Percentiles rank a stretch among this genome's conserved stretches.
phyloP scores from a whole-genome alignment of 2,329 filamentous ascomycete species.

The Grosmannia penicillata region DNA sequence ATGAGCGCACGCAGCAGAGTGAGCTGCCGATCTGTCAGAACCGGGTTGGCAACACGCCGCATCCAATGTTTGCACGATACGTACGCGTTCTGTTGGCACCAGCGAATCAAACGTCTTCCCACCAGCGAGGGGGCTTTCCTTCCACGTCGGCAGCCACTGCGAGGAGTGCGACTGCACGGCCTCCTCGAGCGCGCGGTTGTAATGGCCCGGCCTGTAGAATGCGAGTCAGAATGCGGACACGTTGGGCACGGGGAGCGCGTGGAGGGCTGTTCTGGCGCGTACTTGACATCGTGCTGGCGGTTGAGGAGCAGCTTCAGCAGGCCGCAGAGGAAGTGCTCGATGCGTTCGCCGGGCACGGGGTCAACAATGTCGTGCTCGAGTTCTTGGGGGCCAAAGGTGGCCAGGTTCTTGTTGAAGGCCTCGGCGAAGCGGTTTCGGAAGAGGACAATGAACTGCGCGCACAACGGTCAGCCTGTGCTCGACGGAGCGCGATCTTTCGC shows the following conservation, averaged over 20 bases:
- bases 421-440: conserved; percentile 89
- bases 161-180: conserved; percentile 69
- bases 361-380: conserved; percentile 77
- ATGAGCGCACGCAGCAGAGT: conserved; percentile 69
- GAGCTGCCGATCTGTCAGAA: conserved; percentile 39
- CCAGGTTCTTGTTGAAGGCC: conserved; percentile 71
- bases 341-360: conserved; percentile 63
- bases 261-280: conserved; percentile 15
- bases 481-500: too few species aligned
- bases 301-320: conserved; percentile 80
- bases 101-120: conserved; percentile 71
- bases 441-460: conserved; percentile 83
- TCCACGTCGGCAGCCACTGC: conserved; percentile 83
- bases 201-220: conserved; percentile 76
- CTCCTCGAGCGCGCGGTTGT: conserved; percentile 85
- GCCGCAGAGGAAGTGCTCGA: conserved; percentile 80
- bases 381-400: conserved; percentile 89
- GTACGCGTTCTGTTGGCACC: conserved; percentile 66
- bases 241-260: too few species aligned
- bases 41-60: not conserved
- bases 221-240: not conserved
- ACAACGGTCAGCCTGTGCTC: conserved; percentile 15
- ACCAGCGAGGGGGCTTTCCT: conserved; percentile 69
- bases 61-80: conserved; percentile 12
- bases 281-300: conserved; percentile 98